Evolutionary conservation across 768 basidiomycete species (phyloP).

Genomic region (Fistulinella prunicolor): DNA sequence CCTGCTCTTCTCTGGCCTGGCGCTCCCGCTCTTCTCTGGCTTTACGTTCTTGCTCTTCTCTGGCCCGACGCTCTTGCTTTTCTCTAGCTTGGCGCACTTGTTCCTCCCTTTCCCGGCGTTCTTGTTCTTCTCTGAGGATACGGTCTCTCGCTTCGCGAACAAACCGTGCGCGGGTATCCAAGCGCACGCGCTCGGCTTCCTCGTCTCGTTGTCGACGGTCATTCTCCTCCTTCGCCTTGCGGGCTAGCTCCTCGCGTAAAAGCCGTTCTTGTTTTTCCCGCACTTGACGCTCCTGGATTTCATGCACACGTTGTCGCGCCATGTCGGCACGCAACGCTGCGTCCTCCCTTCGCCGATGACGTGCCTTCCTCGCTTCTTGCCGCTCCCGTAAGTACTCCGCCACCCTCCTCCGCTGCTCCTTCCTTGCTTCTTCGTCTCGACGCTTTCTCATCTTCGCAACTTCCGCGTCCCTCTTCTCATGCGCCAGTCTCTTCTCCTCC

Average conservation of each 20-base stretch:
- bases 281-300: constrained; percentile 21
- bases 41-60: too few relatives aligned
- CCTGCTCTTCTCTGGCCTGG: constrained; percentile 12
- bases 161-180: too few relatives aligned
- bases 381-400: constrained; percentile 17
- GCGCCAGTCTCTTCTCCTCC: constrained; percentile 14
- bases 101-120: constrained; percentile 3
- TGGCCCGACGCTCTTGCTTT: neutral
- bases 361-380: constrained; percentile 6
- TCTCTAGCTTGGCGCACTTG: constrained; percentile 10
- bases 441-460: constrained; percentile 19
- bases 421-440: constrained; percentile 12
- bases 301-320: constrained; percentile 17
- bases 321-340: constrained; percentile 12
- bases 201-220: constrained; percentile 9
- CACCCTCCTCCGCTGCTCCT: constrained; percentile 17
- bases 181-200: neutral
- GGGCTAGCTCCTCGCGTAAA: constrained; percentile 6
- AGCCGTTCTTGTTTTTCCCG: constrained; percentile 21
- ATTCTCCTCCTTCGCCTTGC: constrained; percentile 16
- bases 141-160: too few relatives aligned
- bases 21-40: constrained; percentile 18
- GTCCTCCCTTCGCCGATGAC: constrained; percentile 11
- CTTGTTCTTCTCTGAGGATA: too few relatives aligned
- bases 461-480: constrained; percentile 16